Evolutionary conservation across 129 eudicot species (phyloP), one percentile per base, ranked within the genome.

Genomic region (Centrapalus pauciflorus): DNA sequence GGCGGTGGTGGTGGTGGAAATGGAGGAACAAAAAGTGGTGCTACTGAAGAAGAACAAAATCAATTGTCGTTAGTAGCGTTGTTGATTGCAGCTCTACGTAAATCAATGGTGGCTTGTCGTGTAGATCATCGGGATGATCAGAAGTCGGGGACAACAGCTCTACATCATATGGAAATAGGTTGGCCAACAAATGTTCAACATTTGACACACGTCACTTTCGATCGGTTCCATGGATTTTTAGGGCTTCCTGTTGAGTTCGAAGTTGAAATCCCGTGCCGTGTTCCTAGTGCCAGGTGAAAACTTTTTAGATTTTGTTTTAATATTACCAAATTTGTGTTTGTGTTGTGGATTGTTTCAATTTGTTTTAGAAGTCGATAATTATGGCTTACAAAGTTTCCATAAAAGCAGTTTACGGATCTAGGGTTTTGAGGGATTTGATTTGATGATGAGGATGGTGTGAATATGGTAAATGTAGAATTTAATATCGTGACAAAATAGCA

Each of bases 111-210:
- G 55, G 86, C 92, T 30, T 93, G 98, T 72, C 79, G 91, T 11
- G 81, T 88, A 4, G 91, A 83, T 12, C 72, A 79, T 13, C 62
- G 66, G 10, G 84, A 74, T 56, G 84, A 81, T 23, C 72, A 69
- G 54, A 80, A 26, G 9, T 45, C 60, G 14, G 72, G 66, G 20
- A 13, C 46, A 64, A 5, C 63, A 24, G 61, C 71, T 41, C 69
- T 87, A 21, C 81, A 56, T 66, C 84, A 74, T 10, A 83, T 92
- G 98, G 96, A 92, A 69, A 93, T 93, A 24, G 98, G 98, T 25
- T 84, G 96, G 92, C 98, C 98, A 16, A 93, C 98, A 0, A 82
- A 93, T 63, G 96, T 93, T 3, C 87, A 89, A 21, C 98, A 93
- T 72, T 37, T 93, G 35, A 82, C 96, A 21, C 98, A 93, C 69